A percentile compares a stretch with the other conserved stretches of the same genome.
Evolutionary conservation across 345 rosid species (phyloP).

Genomic region (Syzygium oleosum): DNA sequence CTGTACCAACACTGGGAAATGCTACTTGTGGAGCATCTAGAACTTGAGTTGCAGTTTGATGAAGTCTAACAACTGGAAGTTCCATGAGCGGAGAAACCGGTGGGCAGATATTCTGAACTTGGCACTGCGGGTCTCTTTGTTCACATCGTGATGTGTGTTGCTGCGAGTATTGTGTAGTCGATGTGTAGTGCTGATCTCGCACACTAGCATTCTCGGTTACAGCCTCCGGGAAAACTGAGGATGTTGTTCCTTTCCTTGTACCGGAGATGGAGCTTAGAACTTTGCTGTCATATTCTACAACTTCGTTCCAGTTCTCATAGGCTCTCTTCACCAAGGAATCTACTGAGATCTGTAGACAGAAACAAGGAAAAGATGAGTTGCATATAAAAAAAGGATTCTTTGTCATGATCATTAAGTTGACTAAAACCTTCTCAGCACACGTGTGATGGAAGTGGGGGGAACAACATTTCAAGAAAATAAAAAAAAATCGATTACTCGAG

Average conservation of each 20-base stretch:
- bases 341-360: slow-evolving; percentile 50
- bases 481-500: not conserved
- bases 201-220: slow-evolving; percentile 1
- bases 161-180: slow-evolving; percentile 21
- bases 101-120: slow-evolving; percentile 22
- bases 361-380: not conserved
- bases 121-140: slow-evolving; percentile 21
- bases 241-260: slow-evolving; percentile 24
- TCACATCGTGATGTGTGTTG: slow-evolving; percentile 19
- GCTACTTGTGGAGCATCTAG: slow-evolving; percentile 30
- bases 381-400: not conserved
- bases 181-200: slow-evolving; percentile 7
- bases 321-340: slow-evolving; percentile 81
- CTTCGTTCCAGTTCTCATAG: slow-evolving; percentile 87
- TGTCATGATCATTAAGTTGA: not conserved
- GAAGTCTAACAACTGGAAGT: slow-evolving; percentile 45
- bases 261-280: slow-evolving; percentile 45
- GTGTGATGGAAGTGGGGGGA: not conserved
- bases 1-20: slow-evolving; percentile 21
- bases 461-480: not conserved
- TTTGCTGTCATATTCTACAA: slow-evolving; percentile 71
- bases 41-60: slow-evolving; percentile 24
- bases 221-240: not conserved
- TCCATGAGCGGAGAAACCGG: slow-evolving; percentile 42
- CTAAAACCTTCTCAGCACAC: not conserved